Conservation (phyloP, 2,329 filamentous ascomycete species). For the Reticulascus tulasneorum region DNA sequence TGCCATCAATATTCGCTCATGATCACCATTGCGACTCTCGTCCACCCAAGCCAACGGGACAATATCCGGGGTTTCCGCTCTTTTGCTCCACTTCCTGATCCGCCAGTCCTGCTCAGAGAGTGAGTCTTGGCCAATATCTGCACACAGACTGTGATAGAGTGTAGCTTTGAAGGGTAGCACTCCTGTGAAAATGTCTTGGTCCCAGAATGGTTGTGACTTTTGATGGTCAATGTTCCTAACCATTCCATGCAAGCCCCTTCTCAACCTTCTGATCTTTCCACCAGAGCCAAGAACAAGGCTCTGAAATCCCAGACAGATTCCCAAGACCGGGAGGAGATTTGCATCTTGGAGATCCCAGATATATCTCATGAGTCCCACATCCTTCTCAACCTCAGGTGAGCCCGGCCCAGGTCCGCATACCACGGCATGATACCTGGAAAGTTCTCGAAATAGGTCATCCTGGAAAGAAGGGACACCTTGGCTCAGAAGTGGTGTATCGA, state of each 20-base stretch:
- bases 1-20: slow-evolving; percentile 68
- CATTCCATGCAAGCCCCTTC: slow-evolving; percentile 78
- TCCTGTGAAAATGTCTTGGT: slow-evolving; percentile 59
- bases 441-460: slow-evolving; percentile 42
- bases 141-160: slow-evolving; percentile 68
- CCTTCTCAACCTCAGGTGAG: slow-evolving; percentile 64
- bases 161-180: slow-evolving; percentile 64
- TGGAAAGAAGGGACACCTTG: slow-evolving; percentile 37
- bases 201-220: slow-evolving; percentile 11
- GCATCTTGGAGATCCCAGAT: slow-evolving; percentile 66
- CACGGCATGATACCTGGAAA: slow-evolving; percentile 71
- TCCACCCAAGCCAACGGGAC: slow-evolving; percentile 61
- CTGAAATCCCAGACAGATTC: slow-evolving; percentile 88
- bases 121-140: slow-evolving; percentile 47
- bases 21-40: slow-evolving; percentile 32
- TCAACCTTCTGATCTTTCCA: slow-evolving; percentile 60
- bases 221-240: slow-evolving; percentile 63
- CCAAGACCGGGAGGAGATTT: slow-evolving; percentile 70
- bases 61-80: slow-evolving; percentile 33
- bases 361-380: slow-evolving; percentile 76
- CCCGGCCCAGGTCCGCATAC: slow-evolving; percentile 91
- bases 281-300: slow-evolving; percentile 69
- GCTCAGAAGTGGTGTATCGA: slow-evolving; percentile 56
- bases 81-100: slow-evolving; percentile 34
- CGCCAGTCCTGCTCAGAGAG: slow-evolving; percentile 32